phyloP scores from a whole-genome alignment of 257 asterid genomes.

The Solanum bulbocastanum region DNA sequence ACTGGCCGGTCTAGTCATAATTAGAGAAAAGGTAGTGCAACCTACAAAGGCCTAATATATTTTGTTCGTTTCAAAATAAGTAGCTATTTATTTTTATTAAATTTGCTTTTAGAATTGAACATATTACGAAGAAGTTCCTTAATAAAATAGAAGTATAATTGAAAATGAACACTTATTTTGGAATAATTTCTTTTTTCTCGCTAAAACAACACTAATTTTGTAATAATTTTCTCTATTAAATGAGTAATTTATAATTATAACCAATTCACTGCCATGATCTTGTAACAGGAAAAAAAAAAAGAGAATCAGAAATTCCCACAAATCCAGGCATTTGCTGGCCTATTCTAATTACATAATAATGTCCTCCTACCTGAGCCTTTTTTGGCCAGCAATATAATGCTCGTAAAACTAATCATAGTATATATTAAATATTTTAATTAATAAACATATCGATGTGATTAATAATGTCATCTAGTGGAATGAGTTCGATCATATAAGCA shows the following conservation, averaged over 20 bases:
- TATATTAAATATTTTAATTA: background rate
- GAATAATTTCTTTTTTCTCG: background rate
- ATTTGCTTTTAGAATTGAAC: background rate
- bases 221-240: background rate
- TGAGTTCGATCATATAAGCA: background rate
- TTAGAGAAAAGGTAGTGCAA: background rate
- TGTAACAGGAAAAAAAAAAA: background rate
- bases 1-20: background rate
- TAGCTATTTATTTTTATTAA: background rate
- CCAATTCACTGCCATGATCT: background rate
- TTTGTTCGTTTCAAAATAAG: background rate
- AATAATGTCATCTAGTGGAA: background rate
- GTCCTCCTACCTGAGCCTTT: background rate
- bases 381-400: background rate
- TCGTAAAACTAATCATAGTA: background rate
- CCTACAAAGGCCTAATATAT: background rate
- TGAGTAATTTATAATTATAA: background rate
- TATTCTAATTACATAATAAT: background rate
- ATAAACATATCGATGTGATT: background rate
- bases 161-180: background rate
- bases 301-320: background rate
- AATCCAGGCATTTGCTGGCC: background rate
- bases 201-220: background rate
- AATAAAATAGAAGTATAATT: too few species aligned
- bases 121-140: background rate